Base-by-base conservation (phyloP, 306 rosid genomes). In the Elaeagnus macrophylla region DNA sequence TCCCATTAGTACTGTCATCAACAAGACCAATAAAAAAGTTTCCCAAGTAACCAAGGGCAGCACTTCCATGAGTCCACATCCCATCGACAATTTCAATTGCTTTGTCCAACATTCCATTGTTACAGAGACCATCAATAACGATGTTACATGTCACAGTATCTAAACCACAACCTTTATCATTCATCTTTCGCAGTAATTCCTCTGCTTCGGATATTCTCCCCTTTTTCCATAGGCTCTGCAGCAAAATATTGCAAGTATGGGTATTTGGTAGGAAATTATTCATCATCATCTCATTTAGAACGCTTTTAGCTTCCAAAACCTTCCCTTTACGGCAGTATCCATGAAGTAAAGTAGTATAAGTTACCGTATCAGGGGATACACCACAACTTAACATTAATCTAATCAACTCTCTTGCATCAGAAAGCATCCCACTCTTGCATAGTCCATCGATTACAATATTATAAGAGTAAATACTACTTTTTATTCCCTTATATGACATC, bases 211-310 rank as follows among this genome's bases (percentile, higher is more conserved):
- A 77, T 53, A 68, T 73, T 59, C 84, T 75, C 75, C 88, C 93
- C 76, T 91, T 83, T 65, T 82, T 86, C 93, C 96, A 91, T 20
- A 91, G 69, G 76, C 96, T 91, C 65, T 84, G 86, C 69, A 91
- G 75, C 74, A 91, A 72, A 37, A 76, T 82, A 69, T 86, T 86
- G 72, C 96, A 91, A 56, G 97, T 86, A 63, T 74, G 81, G 68
- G 77, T 72, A 70, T 91, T 91, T 32, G 97, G 97, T 48, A 56
- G 69, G 69, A 94, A 82, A 55, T 75, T 51, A 50, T 70, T 79
- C 43, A 46, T 72, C 44, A 73, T 71, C 96, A 91, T 91, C 77
- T 82, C 90, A 48, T 69, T 79, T 54, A 91, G 86, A 65, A 84
- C 68, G 55, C 53, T 66, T 64, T 76, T 86, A 68, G 97, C 95